Base-by-base conservation (phyloP, 768 basidiomycete genomes). In the Gloeophyllum trabeum region DNA sequence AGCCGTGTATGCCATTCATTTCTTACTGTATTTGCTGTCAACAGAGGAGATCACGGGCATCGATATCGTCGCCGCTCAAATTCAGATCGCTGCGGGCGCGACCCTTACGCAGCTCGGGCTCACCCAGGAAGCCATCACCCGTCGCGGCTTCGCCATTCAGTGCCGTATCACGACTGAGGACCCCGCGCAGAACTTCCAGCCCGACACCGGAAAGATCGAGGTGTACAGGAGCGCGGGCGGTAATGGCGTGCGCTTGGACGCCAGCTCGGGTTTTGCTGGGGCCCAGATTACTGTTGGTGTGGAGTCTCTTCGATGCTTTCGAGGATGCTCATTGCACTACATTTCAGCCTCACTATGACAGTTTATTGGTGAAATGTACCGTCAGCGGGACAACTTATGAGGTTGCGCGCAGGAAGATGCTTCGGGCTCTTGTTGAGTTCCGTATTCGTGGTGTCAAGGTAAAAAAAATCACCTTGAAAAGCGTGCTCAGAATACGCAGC, bases 101-200 rank as follows among this genome's bases (percentile, higher is more conserved):
- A 87, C 92, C 35, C 78, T 98, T 35, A 81, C 90, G 6, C 91
- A 96, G 58, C 82, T 98, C 47, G 96, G 96, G 43, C 70, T 99
- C 40, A 89, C 87, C 3, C 96, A 98, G 62, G 93, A 98, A 22
- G 85, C 90, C 41, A 91, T 99, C 60, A 82, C 81, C 46, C 91
- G 89, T 63, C 85, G 96, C 45, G 96, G 96, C 24, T 97, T 87
- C 58, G 94, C 96, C 2, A 98, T 99, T 46, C 96, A 99, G 58
- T 96, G 92, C 62, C 93, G 96, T 64, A 73, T 99, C 62, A 98
- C 96, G 34, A 98, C 96, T 20, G 96, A 99, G 65, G 94, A 99
- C 59, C 79, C 96, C 12, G 79, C 85, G n/a, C 55, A 74, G 34
- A 73, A 70, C 49, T 98, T 99, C 84, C 91, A 96, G 61, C 96